Conservation (phyloP, 371 early-diverging fungal species). For the Mucor circinelloides region DNA sequence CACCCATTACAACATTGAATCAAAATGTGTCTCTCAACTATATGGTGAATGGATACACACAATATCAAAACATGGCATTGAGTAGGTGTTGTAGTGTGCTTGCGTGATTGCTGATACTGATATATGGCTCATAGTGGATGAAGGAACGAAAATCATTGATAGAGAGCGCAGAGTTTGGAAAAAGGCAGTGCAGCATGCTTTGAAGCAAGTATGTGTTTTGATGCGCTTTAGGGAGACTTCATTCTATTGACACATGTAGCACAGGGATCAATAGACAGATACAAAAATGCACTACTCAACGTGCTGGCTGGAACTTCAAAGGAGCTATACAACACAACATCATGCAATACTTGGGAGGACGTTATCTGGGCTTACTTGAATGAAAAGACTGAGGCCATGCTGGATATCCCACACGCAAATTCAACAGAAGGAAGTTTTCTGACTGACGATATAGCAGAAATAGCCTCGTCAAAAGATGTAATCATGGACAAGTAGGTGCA, state of each 20-base stretch:
- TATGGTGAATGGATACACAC: slow-evolving; percentile 7
- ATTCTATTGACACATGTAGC: neutral
- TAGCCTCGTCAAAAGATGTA: slow-evolving; percentile 18
- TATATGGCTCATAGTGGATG: neutral
- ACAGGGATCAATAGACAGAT: neutral
- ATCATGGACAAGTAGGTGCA: slow-evolving; percentile 9
- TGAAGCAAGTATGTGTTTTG: slow-evolving; percentile 3
- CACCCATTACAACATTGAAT: neutral
- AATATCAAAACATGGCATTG: slow-evolving; percentile 7
- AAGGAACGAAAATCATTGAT: neutral
- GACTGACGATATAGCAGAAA: neutral
- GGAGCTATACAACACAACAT: slow-evolving; percentile 2
- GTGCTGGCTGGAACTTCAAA: slow-evolving; percentile 4
- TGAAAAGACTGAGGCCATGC: slow-evolving; percentile 6
- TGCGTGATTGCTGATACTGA: neutral
- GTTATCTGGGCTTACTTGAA: slow-evolving; percentile 41
- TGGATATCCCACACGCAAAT: slow-evolving; percentile 1
- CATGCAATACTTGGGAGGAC: slow-evolving; percentile 40
- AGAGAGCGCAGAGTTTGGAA: slow-evolving; percentile 8
- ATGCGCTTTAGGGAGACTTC: neutral
- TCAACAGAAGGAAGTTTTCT: neutral
- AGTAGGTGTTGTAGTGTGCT: neutral
- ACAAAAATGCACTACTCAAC: neutral
- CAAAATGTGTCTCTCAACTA: neutral
- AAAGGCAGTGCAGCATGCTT: slow-evolving; percentile 1